Base-by-base conservation (phyloP, 1,284 basidiomycete genomes). In the Spongispora temasekensis region DNA sequence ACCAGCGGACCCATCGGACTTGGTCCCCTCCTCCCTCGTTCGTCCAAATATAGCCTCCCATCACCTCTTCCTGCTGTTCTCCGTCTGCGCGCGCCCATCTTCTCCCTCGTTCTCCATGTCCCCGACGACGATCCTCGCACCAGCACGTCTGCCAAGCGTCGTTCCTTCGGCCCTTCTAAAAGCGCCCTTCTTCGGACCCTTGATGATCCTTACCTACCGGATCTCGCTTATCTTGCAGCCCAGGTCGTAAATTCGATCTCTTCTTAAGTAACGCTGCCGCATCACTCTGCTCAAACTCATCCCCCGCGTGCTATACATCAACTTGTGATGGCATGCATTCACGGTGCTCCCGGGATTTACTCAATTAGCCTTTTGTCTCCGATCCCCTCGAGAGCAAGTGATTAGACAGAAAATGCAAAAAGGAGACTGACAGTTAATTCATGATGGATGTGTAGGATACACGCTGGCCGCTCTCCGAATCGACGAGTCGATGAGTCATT, bases 211-310 rank as follows among this genome's bases (percentile, higher is more conserved):
- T 58, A 23, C 12, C 7, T 21, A 60, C 34, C 48, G 31, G 44
- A 56, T 48, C 40, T 25, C 59, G 59, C 37, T 61, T 44, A 42
- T 42, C 50, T 9, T 19, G 56, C 60, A 53, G 32, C n/a, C 17
- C 15, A 44, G 64, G 56, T 44, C 51, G 61, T 60, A 48, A 66
- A 40, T 60, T 31, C 9, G 53, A 61, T 25, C 19, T n/a, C n/a
- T n/a, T n/a, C n/a, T n/a, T n/a, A n/a, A 48, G 9, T 48, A 10
- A 50, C 40, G 30, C 30, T 32, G 21, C 15, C 27, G 48, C 46
- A 57, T 52, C 28, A 27, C 34, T 63, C 48, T 40, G 35, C 25
- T 17, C 55, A 48, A 8, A 44, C 9, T 27, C 19, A n/a, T 54
- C 31, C n/a, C n/a, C 32, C 44, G 44, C 46, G 30, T 60, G n/a